Percentiles rank a stretch among this genome's conserved stretches.
Evolutionary conservation across 495 filamentous ascomycete species (phyloP).

Genomic region (Lasiosphaeria ovina): DNA sequence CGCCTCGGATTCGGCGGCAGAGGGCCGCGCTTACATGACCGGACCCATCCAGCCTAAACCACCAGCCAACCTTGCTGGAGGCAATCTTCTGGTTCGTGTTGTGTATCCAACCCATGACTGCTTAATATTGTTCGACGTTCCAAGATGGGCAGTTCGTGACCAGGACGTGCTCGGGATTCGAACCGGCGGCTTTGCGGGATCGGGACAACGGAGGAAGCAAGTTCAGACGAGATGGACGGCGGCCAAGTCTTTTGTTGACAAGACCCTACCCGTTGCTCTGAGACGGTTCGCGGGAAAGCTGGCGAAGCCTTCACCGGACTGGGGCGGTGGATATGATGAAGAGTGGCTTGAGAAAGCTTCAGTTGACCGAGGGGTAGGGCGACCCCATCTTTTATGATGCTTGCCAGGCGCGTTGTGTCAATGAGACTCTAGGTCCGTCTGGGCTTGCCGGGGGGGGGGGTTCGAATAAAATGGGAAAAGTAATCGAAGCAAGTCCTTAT

Average conservation of each 20-base stretch:
- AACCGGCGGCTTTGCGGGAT: too few relatives aligned
- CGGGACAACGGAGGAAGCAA: background rate
- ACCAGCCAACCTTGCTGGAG: slow-evolving; percentile 60
- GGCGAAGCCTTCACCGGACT: slow-evolving; percentile 11
- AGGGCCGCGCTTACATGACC: slow-evolving; percentile 59
- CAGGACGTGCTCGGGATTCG: too few relatives aligned
- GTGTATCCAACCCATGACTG: slow-evolving; percentile 49
- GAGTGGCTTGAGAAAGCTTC: background rate
- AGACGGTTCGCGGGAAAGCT: slow-evolving; percentile 7
- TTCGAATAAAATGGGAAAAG: slow-evolving; percentile 8
- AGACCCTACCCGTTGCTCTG: background rate
- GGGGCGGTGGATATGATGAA: background rate
- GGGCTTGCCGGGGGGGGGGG: background rate
- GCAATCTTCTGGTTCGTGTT: slow-evolving; percentile 55
- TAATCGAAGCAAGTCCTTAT: slow-evolving; percentile 28
- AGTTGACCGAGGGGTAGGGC: background rate
- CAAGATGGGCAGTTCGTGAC: background rate
- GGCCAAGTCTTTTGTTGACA: background rate
- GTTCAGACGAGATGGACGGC: background rate
- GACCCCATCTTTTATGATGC: background rate
- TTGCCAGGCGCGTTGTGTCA: too few relatives aligned
- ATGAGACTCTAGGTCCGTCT: background rate
- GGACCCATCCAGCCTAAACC: slow-evolving; percentile 71
- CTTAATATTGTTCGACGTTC: background rate
- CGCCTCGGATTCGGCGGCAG: background rate